Conservation (phyloP, 257 asterid genomes). For the Solanum rostratum region DNA sequence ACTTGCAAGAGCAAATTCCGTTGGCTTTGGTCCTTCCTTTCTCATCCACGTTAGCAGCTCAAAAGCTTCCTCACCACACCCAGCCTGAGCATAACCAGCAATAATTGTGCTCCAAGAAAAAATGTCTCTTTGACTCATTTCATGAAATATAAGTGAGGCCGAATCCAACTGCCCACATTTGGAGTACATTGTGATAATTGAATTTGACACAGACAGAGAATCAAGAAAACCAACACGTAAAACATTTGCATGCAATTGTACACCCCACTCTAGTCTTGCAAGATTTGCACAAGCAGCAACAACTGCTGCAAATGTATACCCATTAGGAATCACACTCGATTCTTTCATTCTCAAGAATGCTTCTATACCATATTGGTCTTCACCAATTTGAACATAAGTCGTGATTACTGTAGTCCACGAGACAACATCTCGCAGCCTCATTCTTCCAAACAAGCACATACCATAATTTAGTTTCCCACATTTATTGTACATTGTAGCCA, state of each 20-base stretch:
- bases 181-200: slow-evolving; percentile 70
- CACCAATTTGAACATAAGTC: slow-evolving; percentile 53
- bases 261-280: slow-evolving; percentile 60
- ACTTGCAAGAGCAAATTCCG: slow-evolving; percentile 71
- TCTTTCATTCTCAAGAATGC: slow-evolving; percentile 53
- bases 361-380: slow-evolving; percentile 43
- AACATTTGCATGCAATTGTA: slow-evolving; percentile 65
- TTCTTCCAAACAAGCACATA: slow-evolving; percentile 40
- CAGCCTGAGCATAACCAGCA: slow-evolving; percentile 77
- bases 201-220: slow-evolving; percentile 63
- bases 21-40: slow-evolving; percentile 72
- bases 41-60: slow-evolving; percentile 66
- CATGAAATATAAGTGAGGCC: slow-evolving; percentile 40
- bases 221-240: slow-evolving; percentile 35
- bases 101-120: slow-evolving; percentile 86
- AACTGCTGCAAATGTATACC: slow-evolving; percentile 71
- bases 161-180: slow-evolving; percentile 40
- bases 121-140: slow-evolving; percentile 50
- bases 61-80: slow-evolving; percentile 58
- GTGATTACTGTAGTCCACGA: slow-evolving; percentile 76
- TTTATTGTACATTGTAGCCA: slow-evolving; percentile 74
- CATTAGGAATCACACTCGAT: slow-evolving; percentile 48
- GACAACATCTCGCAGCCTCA: slow-evolving; percentile 69
- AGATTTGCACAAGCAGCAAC: slow-evolving; percentile 59
- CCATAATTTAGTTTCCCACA: slow-evolving; percentile 61